Conservation (phyloP, 2,329 filamentous ascomycete genomes). For the Ophiosphaerella herpotricha region DNA sequence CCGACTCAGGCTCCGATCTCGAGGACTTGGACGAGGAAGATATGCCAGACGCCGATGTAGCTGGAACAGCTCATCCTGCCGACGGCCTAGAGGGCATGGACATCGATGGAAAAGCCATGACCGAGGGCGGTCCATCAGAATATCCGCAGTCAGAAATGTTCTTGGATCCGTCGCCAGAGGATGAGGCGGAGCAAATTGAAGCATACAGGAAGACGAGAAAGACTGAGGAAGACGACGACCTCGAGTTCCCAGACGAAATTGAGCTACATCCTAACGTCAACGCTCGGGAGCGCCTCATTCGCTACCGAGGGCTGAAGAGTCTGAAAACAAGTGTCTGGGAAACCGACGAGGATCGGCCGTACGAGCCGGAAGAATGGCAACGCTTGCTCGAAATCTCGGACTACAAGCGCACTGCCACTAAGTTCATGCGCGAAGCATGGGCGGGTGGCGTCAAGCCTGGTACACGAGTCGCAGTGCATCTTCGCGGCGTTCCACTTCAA, state of each 20-base stretch:
- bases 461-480: slow-evolving; percentile 78
- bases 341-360: slow-evolving; percentile 79
- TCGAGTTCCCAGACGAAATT: slow-evolving; percentile 96
- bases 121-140: slow-evolving; percentile 81
- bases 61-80: slow-evolving; percentile 67
- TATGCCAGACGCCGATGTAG: slow-evolving; percentile 57
- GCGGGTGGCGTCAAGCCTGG: slow-evolving; percentile 86
- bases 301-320: slow-evolving; percentile 92
- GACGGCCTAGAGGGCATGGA: slow-evolving; percentile 75
- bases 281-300: slow-evolving; percentile 80
- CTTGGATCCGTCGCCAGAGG: slow-evolving; percentile 75
- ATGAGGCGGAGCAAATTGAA: slow-evolving; percentile 80
- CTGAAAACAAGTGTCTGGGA: slow-evolving; percentile 87
- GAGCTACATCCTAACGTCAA: slow-evolving; percentile 87
- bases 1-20: slow-evolving; percentile 83
- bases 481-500: slow-evolving; percentile 63
- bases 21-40: slow-evolving; percentile 66
- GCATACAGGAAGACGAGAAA: slow-evolving; percentile 79
- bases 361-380: slow-evolving; percentile 89
- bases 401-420: slow-evolving; percentile 81
- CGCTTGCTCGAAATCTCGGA: slow-evolving; percentile 85
- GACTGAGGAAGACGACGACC: slow-evolving; percentile 83
- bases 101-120: slow-evolving; percentile 61
- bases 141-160: slow-evolving; percentile 96
- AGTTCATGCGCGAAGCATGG: slow-evolving; percentile 78